These are phyloP conservation scores for Salvia rosmarinus DNA, from an alignment of 257 asterid species.

Conservation along the genomic window DNA sequence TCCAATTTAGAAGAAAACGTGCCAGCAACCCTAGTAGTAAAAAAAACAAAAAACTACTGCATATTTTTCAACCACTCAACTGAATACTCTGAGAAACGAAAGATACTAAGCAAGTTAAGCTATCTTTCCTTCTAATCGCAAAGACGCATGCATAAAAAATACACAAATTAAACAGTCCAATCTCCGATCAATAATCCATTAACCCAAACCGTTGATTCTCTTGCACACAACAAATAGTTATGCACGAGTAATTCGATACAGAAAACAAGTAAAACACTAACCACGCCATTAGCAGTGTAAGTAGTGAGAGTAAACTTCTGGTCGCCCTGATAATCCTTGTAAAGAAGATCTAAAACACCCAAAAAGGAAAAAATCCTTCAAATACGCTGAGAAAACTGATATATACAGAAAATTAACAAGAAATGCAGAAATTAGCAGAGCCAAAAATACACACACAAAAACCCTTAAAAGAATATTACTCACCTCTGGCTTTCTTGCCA, in stretches of 20 bases:
- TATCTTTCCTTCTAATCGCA: conserved; percentile 1
- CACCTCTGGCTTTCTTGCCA: conserved; percentile 67
- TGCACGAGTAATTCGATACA: background rate
- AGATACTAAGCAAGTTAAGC: background rate
- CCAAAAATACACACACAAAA: background rate
- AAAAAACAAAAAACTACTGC: background rate
- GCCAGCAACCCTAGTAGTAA: background rate
- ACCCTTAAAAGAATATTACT: conserved; percentile 1
- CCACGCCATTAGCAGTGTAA: conserved; percentile 58
- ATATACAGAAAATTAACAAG: background rate
- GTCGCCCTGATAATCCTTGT: conserved; percentile 62
- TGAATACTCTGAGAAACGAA: background rate
- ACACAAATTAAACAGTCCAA: conserved; percentile 12
- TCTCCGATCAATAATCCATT: conserved; percentile 11
- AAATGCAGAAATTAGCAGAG: background rate
- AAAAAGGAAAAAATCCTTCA: background rate
- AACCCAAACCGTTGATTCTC: conserved; percentile 21
- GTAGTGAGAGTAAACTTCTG: conserved; percentile 66
- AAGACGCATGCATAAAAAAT: background rate
- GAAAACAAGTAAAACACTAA: conserved; percentile 28
- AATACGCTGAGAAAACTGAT: conserved; percentile 8
- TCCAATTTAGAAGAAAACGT: background rate
- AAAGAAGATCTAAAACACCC: conserved; percentile 55
- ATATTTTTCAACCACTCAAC: conserved; percentile 9
- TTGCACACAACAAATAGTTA: background rate